These are phyloP conservation scores for Davidsoniella neocaledoniae DNA, from an alignment of 2,329 filamentous ascomycete species.

Conservation along the genomic window DNA sequence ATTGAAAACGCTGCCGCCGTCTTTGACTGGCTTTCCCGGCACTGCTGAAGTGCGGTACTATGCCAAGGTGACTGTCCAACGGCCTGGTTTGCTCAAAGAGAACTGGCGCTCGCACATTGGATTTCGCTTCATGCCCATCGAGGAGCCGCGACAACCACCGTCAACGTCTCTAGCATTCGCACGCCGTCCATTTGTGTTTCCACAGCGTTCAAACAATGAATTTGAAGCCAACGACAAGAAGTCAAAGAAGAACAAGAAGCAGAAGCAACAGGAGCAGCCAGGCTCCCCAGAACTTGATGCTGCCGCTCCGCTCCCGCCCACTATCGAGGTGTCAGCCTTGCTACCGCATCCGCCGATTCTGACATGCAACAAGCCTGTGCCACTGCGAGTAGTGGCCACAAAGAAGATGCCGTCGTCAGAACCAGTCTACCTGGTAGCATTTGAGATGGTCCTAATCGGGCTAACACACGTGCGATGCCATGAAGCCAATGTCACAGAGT, in stretches of 20 bases:
- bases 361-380: conserved; percentile 75
- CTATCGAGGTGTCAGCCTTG: conserved; percentile 60
- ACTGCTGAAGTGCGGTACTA: conserved; percentile 88
- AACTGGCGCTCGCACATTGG: conserved; percentile 55
- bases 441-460: conserved; percentile 70
- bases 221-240: background rate
- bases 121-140: conserved; percentile 84
- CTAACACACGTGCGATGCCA: conserved; percentile 67
- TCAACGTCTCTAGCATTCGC: conserved; percentile 71
- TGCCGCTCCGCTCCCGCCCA: conserved; percentile 32
- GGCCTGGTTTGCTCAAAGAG: conserved; percentile 79
- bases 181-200: conserved; percentile 47
- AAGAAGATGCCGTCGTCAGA: conserved; percentile 55
- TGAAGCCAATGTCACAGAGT: conserved; percentile 53
- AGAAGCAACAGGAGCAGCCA: background rate
- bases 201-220: conserved; percentile 20
- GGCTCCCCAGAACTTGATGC: background rate
- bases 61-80: conserved; percentile 83
- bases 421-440: conserved; percentile 54
- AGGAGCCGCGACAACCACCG: conserved; percentile 56
- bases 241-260: conserved; percentile 9
- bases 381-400: conserved; percentile 62
- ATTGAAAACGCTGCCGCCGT: conserved; percentile 75
- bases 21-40: conserved; percentile 68
- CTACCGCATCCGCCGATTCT: conserved; percentile 76